phyloP scores from a whole-genome alignment of 176 grass and related monocot genomes.

The Stipa capillata region DNA sequence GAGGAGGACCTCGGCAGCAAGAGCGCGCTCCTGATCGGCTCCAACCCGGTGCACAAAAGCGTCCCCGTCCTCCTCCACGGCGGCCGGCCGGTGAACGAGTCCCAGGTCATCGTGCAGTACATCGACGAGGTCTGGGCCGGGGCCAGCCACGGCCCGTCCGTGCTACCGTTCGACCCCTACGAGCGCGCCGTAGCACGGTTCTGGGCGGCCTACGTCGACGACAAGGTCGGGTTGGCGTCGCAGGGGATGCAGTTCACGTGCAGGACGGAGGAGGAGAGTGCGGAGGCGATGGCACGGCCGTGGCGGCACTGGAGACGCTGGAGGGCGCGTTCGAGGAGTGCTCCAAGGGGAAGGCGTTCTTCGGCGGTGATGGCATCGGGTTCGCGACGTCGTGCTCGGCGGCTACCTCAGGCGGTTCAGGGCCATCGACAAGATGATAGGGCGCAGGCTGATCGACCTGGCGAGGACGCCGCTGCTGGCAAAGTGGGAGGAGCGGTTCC shows the following conservation, averaged over 20 bases:
- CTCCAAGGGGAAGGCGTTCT: conserved; percentile 7
- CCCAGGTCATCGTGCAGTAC: conserved; percentile 52
- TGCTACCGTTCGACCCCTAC: conserved; percentile 43
- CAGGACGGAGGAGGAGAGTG: conserved; percentile 18
- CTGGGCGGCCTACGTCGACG: conserved; percentile 43
- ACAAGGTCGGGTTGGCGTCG: conserved; percentile 9
- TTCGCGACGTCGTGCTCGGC: conserved; percentile 36
- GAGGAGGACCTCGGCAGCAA: conserved; percentile 41
- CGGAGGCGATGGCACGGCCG: conserved; percentile 8
- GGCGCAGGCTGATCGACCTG: conserved; percentile 26
- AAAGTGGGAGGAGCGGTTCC: conserved; percentile 37
- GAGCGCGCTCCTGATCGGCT: conserved; percentile 32
- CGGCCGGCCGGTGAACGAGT: conserved; percentile 21
- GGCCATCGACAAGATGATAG: not conserved
- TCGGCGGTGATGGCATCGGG: conserved; percentile 45
- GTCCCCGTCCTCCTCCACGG: conserved; percentile 53
- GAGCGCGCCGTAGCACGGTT: conserved; percentile 45
- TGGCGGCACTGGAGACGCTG: conserved; percentile 4
- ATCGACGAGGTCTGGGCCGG: conserved; percentile 51
- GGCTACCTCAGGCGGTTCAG: conserved; percentile 30
- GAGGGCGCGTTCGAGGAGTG: conserved; percentile 21
- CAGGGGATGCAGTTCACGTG: not conserved
- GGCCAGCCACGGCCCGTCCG: not conserved
- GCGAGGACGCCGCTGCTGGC: conserved; percentile 23
- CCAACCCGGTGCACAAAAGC: conserved; percentile 58